Base-by-base conservation (phyloP, 176 grass and related monocot genomes). In the Ensete glaucum region DNA sequence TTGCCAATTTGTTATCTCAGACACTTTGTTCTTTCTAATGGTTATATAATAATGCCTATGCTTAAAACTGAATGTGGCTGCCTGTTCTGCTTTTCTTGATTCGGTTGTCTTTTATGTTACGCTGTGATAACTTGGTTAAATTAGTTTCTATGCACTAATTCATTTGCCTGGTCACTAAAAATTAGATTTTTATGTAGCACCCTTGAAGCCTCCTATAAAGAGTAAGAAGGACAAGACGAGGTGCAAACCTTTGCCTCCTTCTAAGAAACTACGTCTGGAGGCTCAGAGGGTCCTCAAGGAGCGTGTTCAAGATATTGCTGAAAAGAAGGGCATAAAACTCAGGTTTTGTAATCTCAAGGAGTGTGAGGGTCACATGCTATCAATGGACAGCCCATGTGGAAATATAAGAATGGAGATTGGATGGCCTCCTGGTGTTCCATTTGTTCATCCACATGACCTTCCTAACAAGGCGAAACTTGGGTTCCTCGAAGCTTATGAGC, bases 391-490 rank as follows among this genome's bases (percentile, higher is more conserved):
- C 78, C 83, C 89, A 0, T 96, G 89, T 69, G 74, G 80, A 21
- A 86, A 73, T 66, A 85, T 77, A 65, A 79, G 93, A 76, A 66
- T 77, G 77, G 89, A 87, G 65, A 87, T 96, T 64, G 93, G 89
- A 83, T 96, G 89, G 93, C 89, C 93, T 12, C 79, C 84, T 59
- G 90, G 78, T 53, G 89, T 96, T 84, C 93, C 93, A 58, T 96
- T 96, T 84, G 93, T 96, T 77, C 93, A 96, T 82, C 93, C 93
- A 24, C 93, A 96, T 86, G 93, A 96, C 67, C 93, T 96, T 56
- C 93, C 93, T 52, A 92, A 96, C 79, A 96, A 96, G 71, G 85
- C 89, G 55, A 96, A 96, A 64, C 83, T 96, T 19, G 81, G 85
- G 50, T 88, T 96, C 88, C 81, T 96, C 57, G 89, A 96, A 90